Conservation (phyloP, 2,329 filamentous ascomycete genomes). For the Talaromyces sp. region DNA sequence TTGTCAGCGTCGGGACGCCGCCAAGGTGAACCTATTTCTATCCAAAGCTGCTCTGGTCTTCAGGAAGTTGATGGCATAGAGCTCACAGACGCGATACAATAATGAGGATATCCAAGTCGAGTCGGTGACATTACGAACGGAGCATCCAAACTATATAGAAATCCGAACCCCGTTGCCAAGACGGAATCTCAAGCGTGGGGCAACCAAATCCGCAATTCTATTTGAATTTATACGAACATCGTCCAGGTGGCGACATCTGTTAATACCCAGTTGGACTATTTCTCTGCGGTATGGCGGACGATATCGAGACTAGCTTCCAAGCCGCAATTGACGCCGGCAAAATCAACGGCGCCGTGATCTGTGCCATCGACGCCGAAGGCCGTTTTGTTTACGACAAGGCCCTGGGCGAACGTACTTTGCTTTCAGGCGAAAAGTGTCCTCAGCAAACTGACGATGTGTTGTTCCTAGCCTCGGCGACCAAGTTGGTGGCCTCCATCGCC, state of each 20-base stretch:
- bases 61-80: too few species aligned
- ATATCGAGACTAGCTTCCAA: slow-evolving; percentile 37
- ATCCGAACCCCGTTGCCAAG: too few species aligned
- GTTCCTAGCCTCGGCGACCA: slow-evolving; percentile 29
- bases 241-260: background rate
- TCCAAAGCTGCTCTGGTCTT: too few species aligned
- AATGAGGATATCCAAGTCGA: too few species aligned
- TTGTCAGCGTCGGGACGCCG: too few species aligned
- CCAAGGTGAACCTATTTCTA: too few species aligned
- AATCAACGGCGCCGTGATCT: slow-evolving; percentile 43
- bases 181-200: too few species aligned
- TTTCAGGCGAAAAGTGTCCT: slow-evolving; percentile 37
- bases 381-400: slow-evolving; percentile 38
- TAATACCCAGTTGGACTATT: background rate
- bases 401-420: slow-evolving; percentile 38
- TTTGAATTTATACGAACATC: background rate
- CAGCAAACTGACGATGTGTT: slow-evolving; percentile 31
- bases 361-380: slow-evolving; percentile 36
- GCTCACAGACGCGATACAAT: too few species aligned
- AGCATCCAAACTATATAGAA: too few species aligned
- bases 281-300: slow-evolving; percentile 14
- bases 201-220: too few species aligned
- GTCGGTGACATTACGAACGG: too few species aligned
- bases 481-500: slow-evolving; percentile 50
- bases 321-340: slow-evolving; percentile 41